Conservation (phyloP, 805 yeast species). For the Saturnispora ahearnii region DNA sequence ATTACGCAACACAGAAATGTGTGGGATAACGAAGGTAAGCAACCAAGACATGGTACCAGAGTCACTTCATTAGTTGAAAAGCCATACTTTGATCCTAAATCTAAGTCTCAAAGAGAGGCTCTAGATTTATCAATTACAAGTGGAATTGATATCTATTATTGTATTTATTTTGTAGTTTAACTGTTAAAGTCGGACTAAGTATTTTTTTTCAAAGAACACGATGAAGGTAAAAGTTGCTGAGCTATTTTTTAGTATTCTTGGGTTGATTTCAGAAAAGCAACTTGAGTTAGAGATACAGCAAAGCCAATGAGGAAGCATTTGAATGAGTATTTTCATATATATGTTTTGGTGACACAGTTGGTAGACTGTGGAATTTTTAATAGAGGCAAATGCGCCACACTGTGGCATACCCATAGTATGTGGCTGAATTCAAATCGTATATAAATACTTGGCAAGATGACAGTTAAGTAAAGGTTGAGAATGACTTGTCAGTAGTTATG, state of each 20-base stretch:
- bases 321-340: too few relatives aligned
- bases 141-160: neutral
- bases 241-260: neutral
- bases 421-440: neutral
- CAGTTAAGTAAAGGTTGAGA: neutral
- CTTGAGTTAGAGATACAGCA: too few relatives aligned
- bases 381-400: neutral
- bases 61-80: slow-evolving; percentile 45
- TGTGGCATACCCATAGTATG: slow-evolving; percentile 1
- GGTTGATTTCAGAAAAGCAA: too few relatives aligned
- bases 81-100: slow-evolving; percentile 42
- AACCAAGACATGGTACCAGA: slow-evolving; percentile 45
- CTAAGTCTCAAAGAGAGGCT: slow-evolving; percentile 12
- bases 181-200: neutral
- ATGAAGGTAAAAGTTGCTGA: neutral
- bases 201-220: neutral
- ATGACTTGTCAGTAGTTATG: neutral
- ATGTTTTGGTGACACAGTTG: too few relatives aligned
- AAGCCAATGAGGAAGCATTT: too few relatives aligned
- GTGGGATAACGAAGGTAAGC: slow-evolving; percentile 34
- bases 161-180: neutral
- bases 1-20: slow-evolving; percentile 36
- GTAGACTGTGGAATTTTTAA: neutral
- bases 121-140: slow-evolving; percentile 7
- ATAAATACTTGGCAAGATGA: neutral